phyloP scores from a whole-genome alignment of 306 rosid species.

The Fagus crenata region DNA sequence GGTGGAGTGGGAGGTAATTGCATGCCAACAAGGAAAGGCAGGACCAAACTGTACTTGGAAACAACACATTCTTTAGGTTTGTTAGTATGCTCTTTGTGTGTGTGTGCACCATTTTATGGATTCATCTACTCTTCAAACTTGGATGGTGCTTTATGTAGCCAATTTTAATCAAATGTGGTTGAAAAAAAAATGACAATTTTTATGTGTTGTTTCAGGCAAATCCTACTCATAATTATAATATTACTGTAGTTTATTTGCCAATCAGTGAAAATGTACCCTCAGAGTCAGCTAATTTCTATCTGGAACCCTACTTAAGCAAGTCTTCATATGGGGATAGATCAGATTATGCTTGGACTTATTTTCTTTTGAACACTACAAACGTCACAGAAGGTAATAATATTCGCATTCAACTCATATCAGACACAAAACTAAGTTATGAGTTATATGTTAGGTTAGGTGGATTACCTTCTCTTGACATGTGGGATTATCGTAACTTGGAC shows the following conservation, averaged over 20 bases:
- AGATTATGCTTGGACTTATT: constrained; percentile 25
- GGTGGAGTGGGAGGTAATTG: constrained; percentile 11
- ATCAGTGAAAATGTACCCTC: neutral
- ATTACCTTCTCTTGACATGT: neutral
- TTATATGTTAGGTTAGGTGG: constrained; percentile 14
- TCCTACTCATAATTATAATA: neutral
- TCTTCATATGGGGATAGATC: neutral
- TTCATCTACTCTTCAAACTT: no score
- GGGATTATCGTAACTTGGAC: constrained; percentile 13
- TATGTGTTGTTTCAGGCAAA: neutral
- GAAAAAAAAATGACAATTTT: no score
- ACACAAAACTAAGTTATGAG: constrained; percentile 1
- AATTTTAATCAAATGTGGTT: no score
- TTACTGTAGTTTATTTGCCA: neutral
- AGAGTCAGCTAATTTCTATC: neutral
- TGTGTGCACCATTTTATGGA: no score
- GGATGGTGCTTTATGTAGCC: no score
- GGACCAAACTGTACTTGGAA: constrained; percentile 10
- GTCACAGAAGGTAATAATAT: neutral
- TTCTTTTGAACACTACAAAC: neutral
- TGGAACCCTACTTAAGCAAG: constrained; percentile 14
- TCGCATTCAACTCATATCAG: constrained; percentile 18
- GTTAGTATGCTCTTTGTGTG: no score
- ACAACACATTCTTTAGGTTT: constrained; percentile 4
- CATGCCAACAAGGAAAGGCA: neutral